Percentiles rank a stretch among this genome's conserved stretches.
phyloP scores from a whole-genome alignment of 176 grass and related monocot species.

The Ananas comosus region DNA sequence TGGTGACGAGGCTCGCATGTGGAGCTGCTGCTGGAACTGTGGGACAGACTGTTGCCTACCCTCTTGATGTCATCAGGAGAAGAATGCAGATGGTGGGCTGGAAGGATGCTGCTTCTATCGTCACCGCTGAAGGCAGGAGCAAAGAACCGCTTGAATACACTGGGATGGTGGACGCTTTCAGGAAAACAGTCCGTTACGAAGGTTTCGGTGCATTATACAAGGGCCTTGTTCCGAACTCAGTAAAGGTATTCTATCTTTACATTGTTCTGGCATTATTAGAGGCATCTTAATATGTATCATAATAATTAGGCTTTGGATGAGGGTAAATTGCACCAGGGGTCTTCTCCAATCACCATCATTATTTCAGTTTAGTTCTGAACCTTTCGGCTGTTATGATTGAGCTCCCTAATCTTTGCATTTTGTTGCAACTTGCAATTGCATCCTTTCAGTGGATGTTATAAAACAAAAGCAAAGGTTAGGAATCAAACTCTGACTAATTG shows the following conservation, averaged over 20 bases:
- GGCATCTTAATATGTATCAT: background rate
- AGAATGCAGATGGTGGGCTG: constrained; percentile 99
- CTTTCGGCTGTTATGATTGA: no score
- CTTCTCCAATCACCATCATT: background rate
- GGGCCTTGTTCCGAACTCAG: constrained; percentile 93
- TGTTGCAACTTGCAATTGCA: no score
- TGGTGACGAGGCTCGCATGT: constrained; percentile 71
- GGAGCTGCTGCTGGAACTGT: constrained; percentile 82
- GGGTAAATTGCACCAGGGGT: background rate
- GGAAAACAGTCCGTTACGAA: constrained; percentile 80
- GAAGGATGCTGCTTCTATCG: constrained; percentile 74
- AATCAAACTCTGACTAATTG: no score
- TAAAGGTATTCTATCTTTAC: constrained; percentile 54
- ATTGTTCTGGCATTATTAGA: background rate
- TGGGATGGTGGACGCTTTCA: constrained; percentile 94
- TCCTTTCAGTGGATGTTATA: no score
- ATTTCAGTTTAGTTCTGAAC: no score
- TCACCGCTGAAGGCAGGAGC: constrained; percentile 45
- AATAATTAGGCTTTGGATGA: background rate
- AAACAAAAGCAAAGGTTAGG: no score
- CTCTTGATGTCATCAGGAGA: constrained; percentile 89
- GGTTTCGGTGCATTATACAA: constrained; percentile 90
- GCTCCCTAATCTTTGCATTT: no score
- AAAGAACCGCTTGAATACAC: constrained; percentile 62
- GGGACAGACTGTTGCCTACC: constrained; percentile 95